Evolutionary conservation across 208 protist species (phyloP).

Genomic region (Leishmania turanica): DNA sequence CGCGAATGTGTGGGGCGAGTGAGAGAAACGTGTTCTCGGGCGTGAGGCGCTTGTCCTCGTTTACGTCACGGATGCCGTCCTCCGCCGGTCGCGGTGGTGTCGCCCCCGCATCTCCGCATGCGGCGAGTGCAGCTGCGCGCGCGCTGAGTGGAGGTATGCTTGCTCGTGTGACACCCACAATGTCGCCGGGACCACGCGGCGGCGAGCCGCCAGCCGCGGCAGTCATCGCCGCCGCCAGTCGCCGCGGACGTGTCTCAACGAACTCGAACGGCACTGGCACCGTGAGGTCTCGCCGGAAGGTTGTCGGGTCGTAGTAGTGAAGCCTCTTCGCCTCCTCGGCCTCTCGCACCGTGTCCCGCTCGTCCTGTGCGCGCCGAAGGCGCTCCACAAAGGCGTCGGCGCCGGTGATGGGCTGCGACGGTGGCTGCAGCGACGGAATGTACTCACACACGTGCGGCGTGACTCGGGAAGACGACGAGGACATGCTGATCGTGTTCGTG

Average conservation of each 20-base stretch:
- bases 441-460: neutral
- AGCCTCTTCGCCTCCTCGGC: slow-evolving; percentile 44
- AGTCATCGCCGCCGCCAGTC: neutral
- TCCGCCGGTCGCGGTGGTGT: neutral
- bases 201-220: slow-evolving; percentile 9
- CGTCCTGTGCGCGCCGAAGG: slow-evolving; percentile 37
- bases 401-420: slow-evolving; percentile 27
- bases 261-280: slow-evolving; percentile 53
- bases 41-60: slow-evolving; percentile 4
- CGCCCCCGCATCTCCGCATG: neutral
- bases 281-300: slow-evolving; percentile 41
- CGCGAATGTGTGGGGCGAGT: slow-evolving; percentile 42
- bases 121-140: neutral
- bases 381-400: slow-evolving; percentile 51
- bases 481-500: neutral
- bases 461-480: slow-evolving; percentile 1
- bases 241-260: slow-evolving; percentile 12
- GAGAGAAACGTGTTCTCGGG: slow-evolving; percentile 43
- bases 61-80: neutral
- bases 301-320: slow-evolving; percentile 38
- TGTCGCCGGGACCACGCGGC: neutral
- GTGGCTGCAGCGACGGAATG: slow-evolving; percentile 28
- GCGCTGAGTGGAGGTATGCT: neutral
- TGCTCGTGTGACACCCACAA: too few species aligned
- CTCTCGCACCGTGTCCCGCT: slow-evolving; percentile 22